Conservation (phyloP, 441 rosid species). For the Theobroma grandiflorum region DNA sequence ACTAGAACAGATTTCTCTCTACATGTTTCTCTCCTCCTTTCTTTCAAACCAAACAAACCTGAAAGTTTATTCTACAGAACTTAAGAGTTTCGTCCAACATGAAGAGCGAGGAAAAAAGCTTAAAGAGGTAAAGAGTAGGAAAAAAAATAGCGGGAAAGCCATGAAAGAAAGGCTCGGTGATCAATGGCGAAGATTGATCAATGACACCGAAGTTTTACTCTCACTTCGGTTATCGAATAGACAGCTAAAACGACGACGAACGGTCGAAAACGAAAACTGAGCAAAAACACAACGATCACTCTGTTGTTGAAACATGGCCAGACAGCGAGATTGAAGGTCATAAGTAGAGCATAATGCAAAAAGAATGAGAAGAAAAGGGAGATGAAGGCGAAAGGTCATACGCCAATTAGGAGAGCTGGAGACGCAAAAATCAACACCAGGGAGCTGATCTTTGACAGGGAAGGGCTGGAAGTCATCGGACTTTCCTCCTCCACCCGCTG, state of each 20-base stretch:
- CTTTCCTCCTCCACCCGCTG: slow-evolving; percentile 48
- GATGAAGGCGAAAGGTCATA: slow-evolving; percentile 29
- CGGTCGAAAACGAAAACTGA: neutral
- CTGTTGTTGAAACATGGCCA: neutral
- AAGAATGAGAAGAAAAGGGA: neutral
- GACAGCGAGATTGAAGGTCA: neutral
- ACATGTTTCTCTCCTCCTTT: neutral
- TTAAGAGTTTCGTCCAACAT: neutral
- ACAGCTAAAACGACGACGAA: neutral
- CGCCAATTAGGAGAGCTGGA: slow-evolving; percentile 87
- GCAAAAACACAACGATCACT: neutral
- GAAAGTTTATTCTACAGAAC: neutral
- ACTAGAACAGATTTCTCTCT: neutral
- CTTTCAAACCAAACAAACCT: slow-evolving; percentile 11
- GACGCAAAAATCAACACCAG: slow-evolving; percentile 78
- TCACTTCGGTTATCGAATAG: neutral
- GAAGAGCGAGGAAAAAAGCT: neutral
- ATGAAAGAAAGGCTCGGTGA: neutral
- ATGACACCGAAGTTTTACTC: neutral
- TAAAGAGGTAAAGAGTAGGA: neutral
- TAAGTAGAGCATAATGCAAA: neutral
- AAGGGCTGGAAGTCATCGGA: slow-evolving; percentile 70
- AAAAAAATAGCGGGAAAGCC: neutral
- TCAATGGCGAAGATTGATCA: neutral
- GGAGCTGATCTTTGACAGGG: slow-evolving; percentile 86